phyloP scores from a whole-genome alignment of 306 rosid species.

The Ceratonia siliqua region DNA sequence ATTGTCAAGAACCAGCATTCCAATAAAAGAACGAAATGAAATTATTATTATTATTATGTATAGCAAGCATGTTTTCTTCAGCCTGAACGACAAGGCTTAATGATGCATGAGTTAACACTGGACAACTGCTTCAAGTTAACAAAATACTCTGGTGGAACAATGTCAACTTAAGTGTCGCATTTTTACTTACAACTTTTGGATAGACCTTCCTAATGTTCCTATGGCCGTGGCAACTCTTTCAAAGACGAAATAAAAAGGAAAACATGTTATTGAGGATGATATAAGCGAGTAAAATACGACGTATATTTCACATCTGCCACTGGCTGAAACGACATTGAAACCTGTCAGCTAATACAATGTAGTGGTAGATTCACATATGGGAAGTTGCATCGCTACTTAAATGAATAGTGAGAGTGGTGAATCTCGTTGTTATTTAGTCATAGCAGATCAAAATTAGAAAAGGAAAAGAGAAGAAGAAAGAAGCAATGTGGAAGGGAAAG shows the following conservation, averaged over 20 bases:
- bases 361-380: not conserved
- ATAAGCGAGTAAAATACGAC: not conserved
- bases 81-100: not conserved
- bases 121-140: not conserved
- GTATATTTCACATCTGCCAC: not conserved
- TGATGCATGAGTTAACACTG: not conserved
- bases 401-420: not conserved
- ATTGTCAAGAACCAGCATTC: not conserved
- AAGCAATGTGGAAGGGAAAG: slow-evolving; percentile 7
- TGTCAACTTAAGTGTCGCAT: not conserved
- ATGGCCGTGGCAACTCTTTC: not conserved
- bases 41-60: not conserved
- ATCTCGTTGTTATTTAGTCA: not conserved
- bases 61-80: not conserved
- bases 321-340: not conserved
- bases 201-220: not conserved
- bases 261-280: not conserved
- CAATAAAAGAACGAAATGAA: not conserved
- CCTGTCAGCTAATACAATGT: not conserved
- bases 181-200: not conserved
- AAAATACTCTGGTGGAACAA: not conserved
- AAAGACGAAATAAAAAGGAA: not conserved
- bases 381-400: not conserved
- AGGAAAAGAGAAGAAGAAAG: not conserved
- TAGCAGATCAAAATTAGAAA: not conserved